Percentiles rank a stretch among this genome's conserved stretches.
phyloP scores from a whole-genome alignment of 495 filamentous ascomycete species.

The Aspergillus ostianus region DNA sequence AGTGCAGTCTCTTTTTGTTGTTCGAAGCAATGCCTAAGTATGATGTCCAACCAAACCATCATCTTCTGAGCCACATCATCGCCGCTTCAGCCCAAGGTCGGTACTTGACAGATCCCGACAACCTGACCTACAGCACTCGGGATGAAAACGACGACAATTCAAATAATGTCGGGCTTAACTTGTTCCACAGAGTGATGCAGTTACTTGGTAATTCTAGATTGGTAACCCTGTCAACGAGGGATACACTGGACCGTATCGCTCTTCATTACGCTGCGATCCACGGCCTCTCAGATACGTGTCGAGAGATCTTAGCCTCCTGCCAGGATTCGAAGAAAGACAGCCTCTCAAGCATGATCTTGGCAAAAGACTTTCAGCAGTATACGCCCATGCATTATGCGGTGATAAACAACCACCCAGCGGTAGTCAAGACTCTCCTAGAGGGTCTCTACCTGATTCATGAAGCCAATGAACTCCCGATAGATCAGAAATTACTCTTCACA shows the following conservation, averaged over 20 bases:
- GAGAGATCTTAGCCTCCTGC: slow-evolving; percentile 5
- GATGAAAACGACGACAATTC: background rate
- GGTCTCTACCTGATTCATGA: background rate
- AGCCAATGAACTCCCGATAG: background rate
- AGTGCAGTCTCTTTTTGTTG: slow-evolving; percentile 6
- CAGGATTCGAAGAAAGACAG: background rate
- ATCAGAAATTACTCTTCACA: background rate
- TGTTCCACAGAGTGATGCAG: too few species aligned
- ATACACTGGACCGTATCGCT: slow-evolving; percentile 12
- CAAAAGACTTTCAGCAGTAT: slow-evolving; percentile 8
- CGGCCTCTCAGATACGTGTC: slow-evolving; percentile 5
- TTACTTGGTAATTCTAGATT: background rate
- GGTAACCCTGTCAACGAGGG: slow-evolving; percentile 4
- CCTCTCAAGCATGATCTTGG: slow-evolving; percentile 3
- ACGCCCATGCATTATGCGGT: slow-evolving; percentile 16
- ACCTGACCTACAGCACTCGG: background rate
- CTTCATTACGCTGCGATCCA: slow-evolving; percentile 20
- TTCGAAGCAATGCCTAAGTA: slow-evolving; percentile 4
- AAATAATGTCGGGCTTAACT: background rate
- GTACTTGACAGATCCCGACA: background rate
- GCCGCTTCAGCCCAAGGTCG: background rate
- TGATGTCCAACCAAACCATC: background rate
- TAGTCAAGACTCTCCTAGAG: slow-evolving; percentile 7
- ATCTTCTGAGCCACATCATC: slow-evolving; percentile 6
- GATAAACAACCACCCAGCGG: slow-evolving; percentile 7